Evolutionary conservation across 495 filamentous ascomycete genomes (phyloP), one percentile per base, ranked within the genome.

Genomic region (Daldinia grandis): DNA sequence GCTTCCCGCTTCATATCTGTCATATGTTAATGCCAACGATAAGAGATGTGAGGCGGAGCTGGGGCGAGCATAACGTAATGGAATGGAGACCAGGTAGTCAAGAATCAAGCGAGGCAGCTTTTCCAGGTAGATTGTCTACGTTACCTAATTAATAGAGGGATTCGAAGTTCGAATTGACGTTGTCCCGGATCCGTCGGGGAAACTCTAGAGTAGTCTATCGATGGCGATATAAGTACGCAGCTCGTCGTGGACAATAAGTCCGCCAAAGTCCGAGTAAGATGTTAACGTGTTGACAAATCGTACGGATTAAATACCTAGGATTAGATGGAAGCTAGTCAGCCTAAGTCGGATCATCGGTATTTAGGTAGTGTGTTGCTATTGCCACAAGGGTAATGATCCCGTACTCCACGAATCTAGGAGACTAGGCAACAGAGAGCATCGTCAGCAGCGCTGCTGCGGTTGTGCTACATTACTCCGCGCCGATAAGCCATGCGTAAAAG

Each of bases 151-250:
- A 37, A 54, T 30, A 30, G 42, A 57, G 53, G 51, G 53, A 65
- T 19, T 65, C 31, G 19, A 66, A 27, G 37, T 4, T 57, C 30
- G 12, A 51, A 67, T 55, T 35, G 68, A 62, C 33, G 44, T 55
- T 33, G n/a, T 21, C 31, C 64, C 69, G 69, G 69, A 72, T 68
- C 55, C 69, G 60, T 72, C 69, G 69, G 69, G 58, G 50, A 60
- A 70, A 64, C 4, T 14, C 8, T 35, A 38, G 7, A 15, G 19
- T 53, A 50, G 25, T 55, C n/a, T 21, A 72, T 64, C 10, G 37
- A 59, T 24, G 55, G 53, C 21, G 25, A 53, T 49, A 17, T 61
- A 44, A 31, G 17, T 31, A 42, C 5, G 47, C 40, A 53, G 19
- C n/a, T 54, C 10, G 59, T n/a, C 44, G 38, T 57, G 25, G 49